These are phyloP conservation scores for Xerophyta viscosa DNA, from an alignment of 106 monocot species.

Conservation along the genomic window DNA sequence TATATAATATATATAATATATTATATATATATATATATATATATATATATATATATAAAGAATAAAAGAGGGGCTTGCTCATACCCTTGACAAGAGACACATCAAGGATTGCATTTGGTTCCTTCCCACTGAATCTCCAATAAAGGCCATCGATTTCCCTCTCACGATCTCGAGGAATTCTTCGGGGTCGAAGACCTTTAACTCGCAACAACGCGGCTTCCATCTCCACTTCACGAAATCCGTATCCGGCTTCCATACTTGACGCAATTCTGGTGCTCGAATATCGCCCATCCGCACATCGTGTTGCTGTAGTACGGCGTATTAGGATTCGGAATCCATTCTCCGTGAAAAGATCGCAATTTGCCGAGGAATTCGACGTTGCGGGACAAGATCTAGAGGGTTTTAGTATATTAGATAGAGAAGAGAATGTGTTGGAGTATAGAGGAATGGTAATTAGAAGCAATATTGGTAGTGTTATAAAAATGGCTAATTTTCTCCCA, in stretches of 20 bases:
- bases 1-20: no score
- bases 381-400: neutral
- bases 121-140: slow-evolving; percentile 22
- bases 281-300: slow-evolving; percentile 10
- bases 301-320: slow-evolving; percentile 17
- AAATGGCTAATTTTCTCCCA: neutral
- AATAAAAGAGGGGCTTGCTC: no score
- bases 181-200: slow-evolving; percentile 6
- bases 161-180: slow-evolving; percentile 11
- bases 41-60: no score
- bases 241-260: slow-evolving; percentile 20
- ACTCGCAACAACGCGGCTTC: slow-evolving; percentile 21
- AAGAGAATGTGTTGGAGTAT: neutral
- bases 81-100: slow-evolving; percentile 27
- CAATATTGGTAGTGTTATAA: neutral
- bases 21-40: no score
- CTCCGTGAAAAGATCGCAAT: slow-evolving; percentile 14
- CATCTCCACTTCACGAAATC: slow-evolving; percentile 30
- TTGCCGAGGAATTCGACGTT: neutral
- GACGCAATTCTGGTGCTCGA: slow-evolving; percentile 19
- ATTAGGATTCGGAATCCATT: slow-evolving; percentile 15
- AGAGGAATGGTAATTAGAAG: neutral
- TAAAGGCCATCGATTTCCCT: slow-evolving; percentile 15
- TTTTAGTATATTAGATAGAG: neutral
- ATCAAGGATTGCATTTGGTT: slow-evolving; percentile 36